Percentiles rank a stretch among this genome's conserved stretches.
Evolutionary conservation across 1,284 basidiomycete genomes (phyloP).

Genomic region (Sanghuangporus sanghuang): DNA sequence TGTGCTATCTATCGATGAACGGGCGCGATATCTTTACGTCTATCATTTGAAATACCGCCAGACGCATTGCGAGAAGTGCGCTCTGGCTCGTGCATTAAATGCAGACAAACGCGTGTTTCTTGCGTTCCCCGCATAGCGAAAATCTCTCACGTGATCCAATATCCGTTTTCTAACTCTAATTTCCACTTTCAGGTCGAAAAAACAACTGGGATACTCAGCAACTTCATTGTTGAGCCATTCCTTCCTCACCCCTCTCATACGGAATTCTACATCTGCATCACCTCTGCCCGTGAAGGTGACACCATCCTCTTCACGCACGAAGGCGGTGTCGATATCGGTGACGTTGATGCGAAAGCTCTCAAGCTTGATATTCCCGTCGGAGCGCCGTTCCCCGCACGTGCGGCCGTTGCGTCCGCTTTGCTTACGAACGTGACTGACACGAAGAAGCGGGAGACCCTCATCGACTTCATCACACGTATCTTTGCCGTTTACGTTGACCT

Average conservation of each 20-base stretch:
- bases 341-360: constrained; percentile 97
- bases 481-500: constrained; percentile 98
- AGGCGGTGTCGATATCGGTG: constrained; percentile 97
- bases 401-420: constrained; percentile 68
- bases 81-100: not conserved
- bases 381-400: constrained; percentile 75
- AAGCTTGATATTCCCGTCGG: constrained; percentile 83
- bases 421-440: constrained; percentile 73
- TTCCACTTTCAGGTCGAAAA: constrained; percentile 70
- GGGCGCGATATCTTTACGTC: not conserved
- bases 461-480: constrained; percentile 92
- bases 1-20: not conserved
- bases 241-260: constrained; percentile 90
- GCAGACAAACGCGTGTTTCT: constrained; percentile 5
- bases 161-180: not conserved
- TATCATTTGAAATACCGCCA: not conserved
- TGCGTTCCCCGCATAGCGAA: not conserved
- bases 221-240: constrained; percentile 98
- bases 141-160: constrained; percentile 6
- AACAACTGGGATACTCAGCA: constrained; percentile 91
- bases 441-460: constrained; percentile 80
- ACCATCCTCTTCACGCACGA: constrained; percentile 98
- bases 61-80: not conserved
- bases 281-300: constrained; percentile 92
- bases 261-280: constrained; percentile 99